Percentiles rank a stretch among this genome's conserved stretches.
Conservation (phyloP, 768 basidiomycete genomes). For the Daedaleopsis nitida region DNA sequence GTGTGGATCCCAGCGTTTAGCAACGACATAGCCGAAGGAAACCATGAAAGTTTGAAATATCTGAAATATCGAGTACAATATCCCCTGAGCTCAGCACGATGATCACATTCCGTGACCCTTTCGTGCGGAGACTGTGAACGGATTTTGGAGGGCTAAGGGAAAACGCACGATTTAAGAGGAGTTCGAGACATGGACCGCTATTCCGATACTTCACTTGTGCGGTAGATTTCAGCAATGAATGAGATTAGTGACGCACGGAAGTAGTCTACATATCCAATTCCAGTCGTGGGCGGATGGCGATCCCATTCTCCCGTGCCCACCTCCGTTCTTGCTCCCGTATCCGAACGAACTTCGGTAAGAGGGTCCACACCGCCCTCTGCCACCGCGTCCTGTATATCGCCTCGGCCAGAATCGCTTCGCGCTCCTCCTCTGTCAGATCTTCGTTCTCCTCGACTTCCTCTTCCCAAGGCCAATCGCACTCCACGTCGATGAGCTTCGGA, state of each 20-base stretch:
- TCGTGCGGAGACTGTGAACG: too few species aligned
- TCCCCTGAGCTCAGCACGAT: too few species aligned
- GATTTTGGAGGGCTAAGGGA: too few species aligned
- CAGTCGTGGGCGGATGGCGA: neutral
- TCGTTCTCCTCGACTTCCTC: neutral
- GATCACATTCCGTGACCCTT: too few species aligned
- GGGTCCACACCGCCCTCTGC: neutral
- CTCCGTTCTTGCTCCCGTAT: constrained; percentile 1
- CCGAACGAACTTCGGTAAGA: neutral
- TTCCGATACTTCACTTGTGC: too few species aligned
- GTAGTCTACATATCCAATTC: neutral
- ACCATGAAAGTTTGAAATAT: too few species aligned
- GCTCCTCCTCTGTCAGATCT: neutral
- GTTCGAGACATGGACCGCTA: too few species aligned
- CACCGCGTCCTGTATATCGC: neutral
- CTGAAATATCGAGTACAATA: too few species aligned
- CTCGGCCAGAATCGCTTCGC: neutral
- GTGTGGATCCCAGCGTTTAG: too few species aligned
- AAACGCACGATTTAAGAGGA: too few species aligned
- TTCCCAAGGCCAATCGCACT: neutral
- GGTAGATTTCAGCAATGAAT: too few species aligned
- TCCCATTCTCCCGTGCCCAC: neutral
- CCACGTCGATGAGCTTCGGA: constrained; percentile 2
- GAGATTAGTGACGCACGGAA: neutral
- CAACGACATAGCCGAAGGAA: too few species aligned